Evolutionary conservation across 495 filamentous ascomycete species (phyloP).

Genomic region (Sordaria brevicollis): DNA sequence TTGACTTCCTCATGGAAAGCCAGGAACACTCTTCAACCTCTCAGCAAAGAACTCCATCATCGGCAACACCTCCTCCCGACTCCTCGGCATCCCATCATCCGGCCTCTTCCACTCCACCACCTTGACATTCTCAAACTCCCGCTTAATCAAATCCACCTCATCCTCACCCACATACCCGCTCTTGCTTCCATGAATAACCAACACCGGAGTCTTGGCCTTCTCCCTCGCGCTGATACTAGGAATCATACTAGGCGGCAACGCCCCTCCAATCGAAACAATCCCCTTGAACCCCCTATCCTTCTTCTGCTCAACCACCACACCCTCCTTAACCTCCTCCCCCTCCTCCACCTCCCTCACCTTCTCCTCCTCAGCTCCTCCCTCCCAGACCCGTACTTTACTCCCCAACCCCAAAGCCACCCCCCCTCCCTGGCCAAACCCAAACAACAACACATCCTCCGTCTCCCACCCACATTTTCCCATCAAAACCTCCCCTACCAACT

Average conservation of each 20-base stretch:
- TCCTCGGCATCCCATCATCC: slow-evolving; percentile 77
- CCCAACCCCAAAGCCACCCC: slow-evolving; percentile 58
- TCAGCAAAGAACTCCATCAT: slow-evolving; percentile 89
- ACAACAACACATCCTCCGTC: slow-evolving; percentile 57
- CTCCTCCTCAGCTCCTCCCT: slow-evolving; percentile 15
- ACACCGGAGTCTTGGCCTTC: slow-evolving; percentile 59
- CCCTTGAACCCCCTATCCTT: slow-evolving; percentile 37
- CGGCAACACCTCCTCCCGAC: slow-evolving; percentile 78
- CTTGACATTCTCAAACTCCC: slow-evolving; percentile 61
- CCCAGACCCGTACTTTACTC: slow-evolving; percentile 26
- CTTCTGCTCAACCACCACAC: neutral
- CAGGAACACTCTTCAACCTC: slow-evolving; percentile 44
- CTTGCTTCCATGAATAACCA: slow-evolving; percentile 59
- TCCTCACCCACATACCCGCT: slow-evolving; percentile 52
- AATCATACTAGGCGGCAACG: slow-evolving; percentile 47
- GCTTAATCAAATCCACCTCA: slow-evolving; percentile 50
- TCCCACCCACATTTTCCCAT: slow-evolving; percentile 62
- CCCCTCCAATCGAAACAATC: slow-evolving; percentile 68
- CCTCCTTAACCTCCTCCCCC: slow-evolving; percentile 1
- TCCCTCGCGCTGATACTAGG: slow-evolving; percentile 25
- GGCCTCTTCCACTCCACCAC: slow-evolving; percentile 60
- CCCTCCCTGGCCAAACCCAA: slow-evolving; percentile 84
- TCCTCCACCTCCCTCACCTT: neutral
- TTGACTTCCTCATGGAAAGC: neutral
- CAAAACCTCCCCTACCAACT: slow-evolving; percentile 51